Evolutionary conservation across 306 rosid genomes (phyloP).

Genomic region (Prunus fruticosa): DNA sequence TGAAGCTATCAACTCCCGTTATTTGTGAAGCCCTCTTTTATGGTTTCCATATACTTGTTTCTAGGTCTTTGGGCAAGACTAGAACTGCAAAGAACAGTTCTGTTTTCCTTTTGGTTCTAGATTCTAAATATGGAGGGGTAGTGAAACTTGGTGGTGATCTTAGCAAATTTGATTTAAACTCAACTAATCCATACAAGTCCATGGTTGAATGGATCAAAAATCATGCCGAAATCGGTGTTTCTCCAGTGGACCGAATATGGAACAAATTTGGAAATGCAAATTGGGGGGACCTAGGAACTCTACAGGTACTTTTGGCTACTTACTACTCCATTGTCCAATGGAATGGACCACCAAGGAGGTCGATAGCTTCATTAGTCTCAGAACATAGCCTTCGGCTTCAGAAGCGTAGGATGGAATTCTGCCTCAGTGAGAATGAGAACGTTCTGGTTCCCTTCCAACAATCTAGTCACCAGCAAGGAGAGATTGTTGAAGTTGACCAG

Average conservation of each 20-base stretch:
- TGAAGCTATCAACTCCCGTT: conserved; percentile 44
- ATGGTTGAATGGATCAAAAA: conserved; percentile 77
- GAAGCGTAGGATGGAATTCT: conserved; percentile 73
- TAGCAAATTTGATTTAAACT: conserved; percentile 68
- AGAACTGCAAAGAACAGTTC: conserved; percentile 53
- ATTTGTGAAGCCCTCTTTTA: conserved; percentile 88
- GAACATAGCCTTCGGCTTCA: conserved; percentile 87
- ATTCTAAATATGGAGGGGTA: conserved; percentile 70
- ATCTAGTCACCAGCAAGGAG: conserved; percentile 45
- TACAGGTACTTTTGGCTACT: conserved; percentile 77
- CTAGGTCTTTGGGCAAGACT: conserved; percentile 69
- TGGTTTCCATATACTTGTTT: conserved; percentile 82
- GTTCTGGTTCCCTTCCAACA: conserved; percentile 62
- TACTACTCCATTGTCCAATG: conserved; percentile 80
- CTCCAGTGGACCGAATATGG: conserved; percentile 77
- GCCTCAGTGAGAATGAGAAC: conserved; percentile 52
- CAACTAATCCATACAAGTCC: conserved; percentile 60
- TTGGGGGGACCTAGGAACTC: conserved; percentile 90
- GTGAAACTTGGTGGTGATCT: conserved; percentile 82
- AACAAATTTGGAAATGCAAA: conserved; percentile 81
- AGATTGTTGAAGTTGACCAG: conserved; percentile 75
- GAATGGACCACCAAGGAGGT: conserved; percentile 83
- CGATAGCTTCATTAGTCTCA: conserved; percentile 74
- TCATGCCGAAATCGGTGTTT: conserved; percentile 59
- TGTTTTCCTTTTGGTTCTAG: conserved; percentile 68